Conservation (phyloP, 2,329 filamentous ascomycete genomes). For the Didymellaceae sp. region DNA sequence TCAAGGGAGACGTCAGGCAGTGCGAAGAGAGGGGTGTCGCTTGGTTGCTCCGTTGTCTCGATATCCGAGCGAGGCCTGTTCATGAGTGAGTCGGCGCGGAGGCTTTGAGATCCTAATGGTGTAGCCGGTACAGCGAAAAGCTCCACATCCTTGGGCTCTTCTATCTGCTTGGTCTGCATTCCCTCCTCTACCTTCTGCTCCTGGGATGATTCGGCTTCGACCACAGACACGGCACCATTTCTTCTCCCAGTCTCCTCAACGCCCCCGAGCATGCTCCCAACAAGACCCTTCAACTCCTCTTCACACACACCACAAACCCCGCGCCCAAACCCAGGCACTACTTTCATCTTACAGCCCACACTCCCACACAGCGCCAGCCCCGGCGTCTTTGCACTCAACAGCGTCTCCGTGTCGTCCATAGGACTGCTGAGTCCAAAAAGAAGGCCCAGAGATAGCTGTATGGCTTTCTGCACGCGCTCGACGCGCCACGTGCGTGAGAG, state of each 20-base stretch:
- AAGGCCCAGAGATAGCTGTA: background rate
- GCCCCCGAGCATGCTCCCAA: background rate
- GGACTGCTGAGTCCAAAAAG: slow-evolving; percentile 1
- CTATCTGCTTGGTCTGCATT: too few relatives aligned
- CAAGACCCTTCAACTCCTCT: background rate
- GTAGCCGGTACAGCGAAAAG: background rate
- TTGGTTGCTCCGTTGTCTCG: too few relatives aligned
- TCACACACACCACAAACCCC: background rate
- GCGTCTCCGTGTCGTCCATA: background rate
- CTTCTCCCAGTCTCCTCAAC: background rate
- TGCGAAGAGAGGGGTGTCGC: background rate
- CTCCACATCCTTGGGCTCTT: background rate
- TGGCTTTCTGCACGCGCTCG: background rate
- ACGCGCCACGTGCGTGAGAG: background rate
- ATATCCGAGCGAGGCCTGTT: too few relatives aligned
- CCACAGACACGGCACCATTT: background rate
- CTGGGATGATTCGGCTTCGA: too few relatives aligned
- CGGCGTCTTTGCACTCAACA: slow-evolving; percentile 4
- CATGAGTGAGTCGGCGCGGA: too few relatives aligned
- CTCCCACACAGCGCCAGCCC: background rate
- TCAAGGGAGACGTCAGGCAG: background rate
- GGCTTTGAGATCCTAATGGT: too few relatives aligned
- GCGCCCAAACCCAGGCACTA: background rate
- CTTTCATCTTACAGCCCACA: background rate
- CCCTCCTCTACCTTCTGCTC: background rate